Evolutionary conservation across 192 early-diverging fungal species (phyloP).

Genomic region (Funneliformis geosporum): DNA sequence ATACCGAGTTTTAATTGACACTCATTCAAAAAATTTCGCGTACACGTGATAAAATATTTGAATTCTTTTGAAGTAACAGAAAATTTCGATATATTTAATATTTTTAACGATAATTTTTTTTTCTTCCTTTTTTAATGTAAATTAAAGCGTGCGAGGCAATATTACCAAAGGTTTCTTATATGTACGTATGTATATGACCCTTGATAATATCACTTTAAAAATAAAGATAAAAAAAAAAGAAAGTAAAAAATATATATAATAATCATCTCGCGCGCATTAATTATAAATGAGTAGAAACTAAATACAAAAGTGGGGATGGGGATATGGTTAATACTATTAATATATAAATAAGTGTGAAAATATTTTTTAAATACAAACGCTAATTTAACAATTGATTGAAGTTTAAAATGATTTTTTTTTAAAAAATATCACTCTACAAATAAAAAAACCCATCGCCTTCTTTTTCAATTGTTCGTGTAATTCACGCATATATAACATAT

Average conservation of each 20-base stretch:
- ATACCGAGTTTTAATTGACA: too few relatives aligned
- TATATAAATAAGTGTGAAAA: not conserved
- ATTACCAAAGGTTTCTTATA: not conserved
- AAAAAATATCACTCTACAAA: too few relatives aligned
- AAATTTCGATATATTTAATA: too few relatives aligned
- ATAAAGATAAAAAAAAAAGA: not conserved
- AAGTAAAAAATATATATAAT: not conserved
- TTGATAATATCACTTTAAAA: not conserved
- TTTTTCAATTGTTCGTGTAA: too few relatives aligned
- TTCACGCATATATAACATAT: too few relatives aligned
- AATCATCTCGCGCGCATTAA: not conserved
- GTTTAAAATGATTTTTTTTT: too few relatives aligned
- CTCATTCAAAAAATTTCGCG: too few relatives aligned
- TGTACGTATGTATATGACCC: not conserved
- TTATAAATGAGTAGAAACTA: not conserved
- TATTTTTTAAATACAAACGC: not conserved
- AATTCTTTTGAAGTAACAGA: too few relatives aligned
- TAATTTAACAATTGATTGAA: too few relatives aligned
- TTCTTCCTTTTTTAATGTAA: not conserved
- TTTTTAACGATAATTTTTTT: not conserved
- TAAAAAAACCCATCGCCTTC: too few relatives aligned
- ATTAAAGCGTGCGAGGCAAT: not conserved
- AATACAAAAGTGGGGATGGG: not conserved
- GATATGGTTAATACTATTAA: not conserved
- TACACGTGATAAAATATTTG: too few relatives aligned